Evolutionary conservation across 345 rosid genomes (phyloP), one percentile per base, ranked within the genome.

Genomic region (Corchorus capsularis): DNA sequence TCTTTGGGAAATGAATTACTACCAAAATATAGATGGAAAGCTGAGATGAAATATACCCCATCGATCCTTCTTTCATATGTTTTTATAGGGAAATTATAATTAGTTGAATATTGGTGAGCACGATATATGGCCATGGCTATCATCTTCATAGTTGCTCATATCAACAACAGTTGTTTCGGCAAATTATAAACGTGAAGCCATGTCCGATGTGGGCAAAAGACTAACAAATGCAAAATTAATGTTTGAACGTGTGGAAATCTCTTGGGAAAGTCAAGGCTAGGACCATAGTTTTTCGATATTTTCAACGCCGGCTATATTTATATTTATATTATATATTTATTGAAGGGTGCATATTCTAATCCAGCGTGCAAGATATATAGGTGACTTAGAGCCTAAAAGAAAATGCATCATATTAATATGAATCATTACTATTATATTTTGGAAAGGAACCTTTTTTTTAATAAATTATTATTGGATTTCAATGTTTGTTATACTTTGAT

Each of bases 141-240:
- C n/a, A 52, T n/a, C 55, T 47, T 27, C 13, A 47, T 20, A 16
- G 43, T 47, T 27, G 20, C 12, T 49, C 10, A 9, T 37, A 37
- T 17, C 47, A 63, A 37, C 17, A 62, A n/a, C 13, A 57, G 15
- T 68, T 32, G 4, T 32, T 60, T 14, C 41, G 15, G n/a, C n/a
- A 5, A 39, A 34, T 16, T 16, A 32, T 32, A 34, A 69, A 69
- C 73, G 73, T 69, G 73, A 27, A 34, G 5, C 5, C 73, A 69
- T 69, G 73, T 69, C 41, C 17, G 15, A 37, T 16, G n/a, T 16
- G 4, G 17, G 17, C 60, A 52, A 68, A 46, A 46, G 39, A 47
- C 27, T 39, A 16, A 47, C 34, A 52, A 15, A 27, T 0, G 35
- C 16, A 16, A 5, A 50, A 50, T 16, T 5, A 19, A 16, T 50